These are phyloP conservation scores for Teratosphaeria pseudoeucalypti DNA, from an alignment of 2,329 filamentous ascomycete species.

Conservation along the genomic window DNA sequence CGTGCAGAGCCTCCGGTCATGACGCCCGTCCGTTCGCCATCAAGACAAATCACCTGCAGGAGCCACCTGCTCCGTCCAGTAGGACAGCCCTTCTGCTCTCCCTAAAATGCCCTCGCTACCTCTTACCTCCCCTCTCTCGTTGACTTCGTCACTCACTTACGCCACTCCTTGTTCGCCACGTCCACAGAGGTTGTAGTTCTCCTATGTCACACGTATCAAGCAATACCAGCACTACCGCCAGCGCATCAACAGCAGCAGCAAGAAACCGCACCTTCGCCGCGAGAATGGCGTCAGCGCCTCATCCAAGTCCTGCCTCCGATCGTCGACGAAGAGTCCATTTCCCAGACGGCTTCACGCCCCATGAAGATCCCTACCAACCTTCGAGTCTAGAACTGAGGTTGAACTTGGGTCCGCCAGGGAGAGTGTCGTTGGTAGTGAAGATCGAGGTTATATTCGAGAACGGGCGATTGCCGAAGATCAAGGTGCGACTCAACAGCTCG, in stretches of 20 bases:
- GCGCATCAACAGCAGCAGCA: neutral
- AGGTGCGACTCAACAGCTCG: conserved; percentile 5
- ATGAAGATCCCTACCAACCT: conserved; percentile 15
- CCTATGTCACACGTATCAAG: neutral
- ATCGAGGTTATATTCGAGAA: conserved; percentile 20
- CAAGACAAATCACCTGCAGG: neutral
- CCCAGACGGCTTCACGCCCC: neutral
- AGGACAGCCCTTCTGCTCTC: neutral
- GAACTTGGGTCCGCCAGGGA: conserved; percentile 16
- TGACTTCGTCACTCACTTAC: neutral
- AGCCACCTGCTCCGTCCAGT: neutral
- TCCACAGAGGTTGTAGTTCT: neutral
- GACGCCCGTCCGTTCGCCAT: neutral
- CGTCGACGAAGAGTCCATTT: neutral
- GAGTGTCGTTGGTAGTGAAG: conserved; percentile 19
- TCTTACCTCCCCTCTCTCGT: neutral
- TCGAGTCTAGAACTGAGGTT: conserved; percentile 16
- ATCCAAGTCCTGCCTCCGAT: neutral
- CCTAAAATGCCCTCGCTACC: neutral
- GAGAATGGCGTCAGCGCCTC: neutral
- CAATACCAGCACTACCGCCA: neutral
- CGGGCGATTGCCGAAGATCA: conserved; percentile 19
- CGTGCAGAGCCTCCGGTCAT: neutral
- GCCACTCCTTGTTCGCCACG: neutral
- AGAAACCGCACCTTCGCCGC: neutral